A percentile compares a stretch with the other conserved stretches of the same genome.
Conservation (phyloP, 2,329 filamentous ascomycete genomes). For the Clarireedia sp. region DNA sequence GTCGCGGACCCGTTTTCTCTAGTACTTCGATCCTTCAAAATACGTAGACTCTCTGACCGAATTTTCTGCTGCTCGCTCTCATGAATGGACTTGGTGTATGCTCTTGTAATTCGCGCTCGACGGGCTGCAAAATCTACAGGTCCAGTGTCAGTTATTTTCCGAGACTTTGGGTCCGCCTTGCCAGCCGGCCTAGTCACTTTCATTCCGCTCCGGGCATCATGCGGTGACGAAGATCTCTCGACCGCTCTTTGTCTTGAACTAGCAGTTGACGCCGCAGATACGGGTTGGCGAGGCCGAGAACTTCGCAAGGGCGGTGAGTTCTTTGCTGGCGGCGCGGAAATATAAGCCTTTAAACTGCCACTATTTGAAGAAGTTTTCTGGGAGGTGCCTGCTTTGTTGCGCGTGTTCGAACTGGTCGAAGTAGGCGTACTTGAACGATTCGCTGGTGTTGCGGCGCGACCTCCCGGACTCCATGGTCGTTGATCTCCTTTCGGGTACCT, state of each 20-base stretch:
- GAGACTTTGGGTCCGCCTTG: conserved; percentile 30
- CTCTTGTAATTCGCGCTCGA: conserved; percentile 73
- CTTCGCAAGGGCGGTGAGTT: conserved; percentile 73
- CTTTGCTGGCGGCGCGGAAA: conserved; percentile 61
- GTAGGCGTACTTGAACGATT: conserved; percentile 36
- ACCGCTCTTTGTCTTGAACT: conserved; percentile 59
- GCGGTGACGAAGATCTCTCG: conserved; percentile 33
- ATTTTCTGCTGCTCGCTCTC: conserved; percentile 54
- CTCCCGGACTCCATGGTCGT: conserved; percentile 24
- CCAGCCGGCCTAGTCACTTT: conserved; percentile 23
- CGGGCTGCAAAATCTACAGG: conserved; percentile 80
- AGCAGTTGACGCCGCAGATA: conserved; percentile 66
- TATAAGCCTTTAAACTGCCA: conserved; percentile 64
- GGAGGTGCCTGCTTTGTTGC: conserved; percentile 19
- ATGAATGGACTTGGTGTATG: conserved; percentile 76
- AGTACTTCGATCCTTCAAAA: conserved; percentile 14
- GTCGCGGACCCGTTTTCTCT: neutral
- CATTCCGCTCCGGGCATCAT: conserved; percentile 22
- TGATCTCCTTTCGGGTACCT: conserved; percentile 22
- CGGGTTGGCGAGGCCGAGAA: conserved; percentile 71
- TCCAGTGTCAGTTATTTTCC: conserved; percentile 51
- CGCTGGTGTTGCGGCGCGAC: conserved; percentile 18
- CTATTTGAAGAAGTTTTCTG: conserved; percentile 30
- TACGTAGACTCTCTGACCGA: conserved; percentile 36
- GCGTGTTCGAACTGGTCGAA: conserved; percentile 11